Percentiles rank a stretch among this genome's conserved stretches.
phyloP scores from a whole-genome alignment of 345 rosid species.

The Carallia brachiata region DNA sequence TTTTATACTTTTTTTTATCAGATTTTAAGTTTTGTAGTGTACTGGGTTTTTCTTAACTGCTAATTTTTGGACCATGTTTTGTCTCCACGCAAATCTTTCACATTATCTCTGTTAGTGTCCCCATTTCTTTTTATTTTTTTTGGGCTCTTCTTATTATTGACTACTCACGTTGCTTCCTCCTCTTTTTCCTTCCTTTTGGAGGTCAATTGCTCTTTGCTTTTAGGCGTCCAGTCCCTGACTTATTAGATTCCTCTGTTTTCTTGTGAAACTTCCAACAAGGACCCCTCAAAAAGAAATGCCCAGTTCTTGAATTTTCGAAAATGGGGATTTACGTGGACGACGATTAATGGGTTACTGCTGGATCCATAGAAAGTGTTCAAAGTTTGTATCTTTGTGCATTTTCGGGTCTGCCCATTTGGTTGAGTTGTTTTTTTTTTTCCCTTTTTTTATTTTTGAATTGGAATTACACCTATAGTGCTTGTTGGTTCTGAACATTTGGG shows the following conservation, averaged over 20 bases:
- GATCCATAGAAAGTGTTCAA: constrained; percentile 17
- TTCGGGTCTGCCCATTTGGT: constrained; percentile 28
- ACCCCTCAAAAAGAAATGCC: not conserved
- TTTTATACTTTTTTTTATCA: too few species aligned
- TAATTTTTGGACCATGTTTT: constrained; percentile 1
- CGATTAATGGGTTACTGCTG: not conserved
- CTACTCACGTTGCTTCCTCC: not conserved
- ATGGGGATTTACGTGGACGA: too few species aligned
- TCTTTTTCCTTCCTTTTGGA: not conserved
- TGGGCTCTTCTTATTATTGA: not conserved
- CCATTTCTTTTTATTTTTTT: constrained; percentile 11
- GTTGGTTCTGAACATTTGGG: constrained; percentile 8
- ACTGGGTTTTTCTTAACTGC: not conserved
- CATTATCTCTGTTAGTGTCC: constrained; percentile 25
- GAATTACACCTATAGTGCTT: constrained; percentile 13
- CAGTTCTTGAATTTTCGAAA: not conserved
- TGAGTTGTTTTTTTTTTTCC: constrained; percentile 3
- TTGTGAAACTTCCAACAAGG: not conserved
- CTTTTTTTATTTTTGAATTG: not conserved
- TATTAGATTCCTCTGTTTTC: too few species aligned
- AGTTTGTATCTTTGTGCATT: constrained; percentile 18
- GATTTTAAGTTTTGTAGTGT: too few species aligned
- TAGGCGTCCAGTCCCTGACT: too few species aligned
- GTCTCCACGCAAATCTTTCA: not conserved
- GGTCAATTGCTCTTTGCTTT: not conserved